Evolutionary conservation across 257 asterid genomes (phyloP).

Genomic region (Ilex asprella): DNA sequence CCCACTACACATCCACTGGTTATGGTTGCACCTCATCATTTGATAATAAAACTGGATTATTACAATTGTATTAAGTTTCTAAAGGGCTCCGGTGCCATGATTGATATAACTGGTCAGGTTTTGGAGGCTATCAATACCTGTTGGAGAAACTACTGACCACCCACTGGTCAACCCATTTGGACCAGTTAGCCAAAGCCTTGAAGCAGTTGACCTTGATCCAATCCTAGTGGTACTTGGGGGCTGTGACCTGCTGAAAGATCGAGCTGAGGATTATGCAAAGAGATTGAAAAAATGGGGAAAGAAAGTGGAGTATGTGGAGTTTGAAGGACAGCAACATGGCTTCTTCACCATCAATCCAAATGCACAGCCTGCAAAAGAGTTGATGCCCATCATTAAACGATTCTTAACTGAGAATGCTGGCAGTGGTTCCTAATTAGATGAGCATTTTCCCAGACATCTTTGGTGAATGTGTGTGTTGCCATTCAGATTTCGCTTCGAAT

Average conservation of each 20-base stretch:
- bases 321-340: constrained; percentile 78
- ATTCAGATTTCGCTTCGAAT: no score
- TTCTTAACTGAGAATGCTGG: constrained; percentile 33
- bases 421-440: not conserved
- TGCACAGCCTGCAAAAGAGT: constrained; percentile 33
- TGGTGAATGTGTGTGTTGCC: no score
- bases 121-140: constrained; percentile 62
- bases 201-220: constrained; percentile 39
- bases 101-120: constrained; percentile 20
- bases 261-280: constrained; percentile 43
- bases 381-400: constrained; percentile 41
- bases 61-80: no score
- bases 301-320: constrained; percentile 52
- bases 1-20: no score
- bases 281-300: constrained; percentile 47
- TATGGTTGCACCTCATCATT: no score
- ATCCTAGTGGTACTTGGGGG: constrained; percentile 52
- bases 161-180: constrained; percentile 72
- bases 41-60: no score
- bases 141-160: constrained; percentile 52
- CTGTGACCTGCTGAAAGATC: constrained; percentile 55
- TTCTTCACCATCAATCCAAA: constrained; percentile 57
- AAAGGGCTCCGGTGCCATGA: no score
- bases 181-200: constrained; percentile 38
- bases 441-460: no score